A percentile compares a stretch with the other conserved stretches of the same genome.
These are phyloP conservation scores for Mortierella sp. DNA, from an alignment of 371 early-diverging fungal species.

Conservation along the genomic window DNA sequence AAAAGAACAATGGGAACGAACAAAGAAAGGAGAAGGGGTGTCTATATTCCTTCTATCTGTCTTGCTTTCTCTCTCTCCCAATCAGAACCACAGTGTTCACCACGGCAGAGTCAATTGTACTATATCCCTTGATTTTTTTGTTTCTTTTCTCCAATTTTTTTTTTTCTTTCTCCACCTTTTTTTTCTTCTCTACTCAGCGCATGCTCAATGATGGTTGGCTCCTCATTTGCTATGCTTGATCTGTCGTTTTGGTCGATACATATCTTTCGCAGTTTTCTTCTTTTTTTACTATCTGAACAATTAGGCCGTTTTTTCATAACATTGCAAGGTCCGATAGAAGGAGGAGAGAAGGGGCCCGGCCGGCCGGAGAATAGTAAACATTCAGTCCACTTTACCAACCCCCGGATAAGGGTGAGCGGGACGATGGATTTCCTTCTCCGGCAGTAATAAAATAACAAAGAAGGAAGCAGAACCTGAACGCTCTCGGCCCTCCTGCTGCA, in stretches of 20 bases:
- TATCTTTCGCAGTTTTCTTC: neutral
- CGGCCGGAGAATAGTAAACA: slow-evolving; percentile 7
- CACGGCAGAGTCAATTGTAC: neutral
- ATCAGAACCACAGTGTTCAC: neutral
- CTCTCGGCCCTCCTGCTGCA: slow-evolving; percentile 5
- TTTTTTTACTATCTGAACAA: neutral
- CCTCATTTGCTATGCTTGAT: slow-evolving; percentile 7
- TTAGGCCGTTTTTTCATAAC: neutral
- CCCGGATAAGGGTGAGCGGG: slow-evolving; percentile 1
- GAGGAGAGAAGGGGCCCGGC: neutral
- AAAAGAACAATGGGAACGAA: neutral
- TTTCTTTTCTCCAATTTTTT: too few relatives aligned
- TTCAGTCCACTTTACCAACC: neutral
- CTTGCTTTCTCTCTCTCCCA: neutral
- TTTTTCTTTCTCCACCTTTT: neutral
- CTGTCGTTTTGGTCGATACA: neutral
- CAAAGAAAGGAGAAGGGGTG: neutral
- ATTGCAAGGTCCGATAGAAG: slow-evolving; percentile 10
- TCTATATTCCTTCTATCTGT: neutral
- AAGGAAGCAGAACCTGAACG: neutral
- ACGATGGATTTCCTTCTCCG: neutral
- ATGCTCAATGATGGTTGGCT: slow-evolving; percentile 6
- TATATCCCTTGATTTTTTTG: neutral
- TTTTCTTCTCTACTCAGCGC: neutral
- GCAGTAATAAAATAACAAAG: neutral